phyloP scores from a whole-genome alignment of 192 early-diverging fungal species.

The Coemansia sp. region DNA sequence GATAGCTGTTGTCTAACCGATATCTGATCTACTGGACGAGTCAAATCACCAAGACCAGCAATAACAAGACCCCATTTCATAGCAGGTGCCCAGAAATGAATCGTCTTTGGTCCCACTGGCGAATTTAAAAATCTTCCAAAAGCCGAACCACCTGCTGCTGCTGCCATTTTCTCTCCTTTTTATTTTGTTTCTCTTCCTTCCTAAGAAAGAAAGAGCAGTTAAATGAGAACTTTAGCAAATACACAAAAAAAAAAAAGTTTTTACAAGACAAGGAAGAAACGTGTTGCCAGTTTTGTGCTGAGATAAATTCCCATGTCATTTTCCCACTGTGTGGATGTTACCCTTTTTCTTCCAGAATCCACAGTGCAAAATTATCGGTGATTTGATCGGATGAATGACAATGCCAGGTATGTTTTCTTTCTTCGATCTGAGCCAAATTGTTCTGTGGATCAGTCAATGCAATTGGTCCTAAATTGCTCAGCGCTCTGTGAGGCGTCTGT shows the following conservation, averaged over 20 bases:
- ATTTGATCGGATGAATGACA: not conserved
- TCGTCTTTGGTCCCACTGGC: conserved; percentile 91
- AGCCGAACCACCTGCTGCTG: conserved; percentile 49
- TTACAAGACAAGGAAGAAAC: not conserved
- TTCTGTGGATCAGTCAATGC: not conserved
- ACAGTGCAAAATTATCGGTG: not conserved
- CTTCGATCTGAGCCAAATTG: not conserved
- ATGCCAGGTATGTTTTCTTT: not conserved
- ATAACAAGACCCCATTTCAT: conserved; percentile 81
- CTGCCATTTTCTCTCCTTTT: conserved; percentile 22
- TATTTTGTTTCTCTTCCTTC: conserved; percentile 5
- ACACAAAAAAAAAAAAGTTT: not conserved
- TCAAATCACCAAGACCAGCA: conserved; percentile 86
- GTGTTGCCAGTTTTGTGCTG: not conserved
- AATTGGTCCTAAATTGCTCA: not conserved
- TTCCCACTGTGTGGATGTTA: not conserved
- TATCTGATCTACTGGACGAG: conserved; percentile 87
- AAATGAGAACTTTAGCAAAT: not conserved
- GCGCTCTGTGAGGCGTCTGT: not conserved
- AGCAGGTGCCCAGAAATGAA: conserved; percentile 96
- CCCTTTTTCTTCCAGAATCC: not conserved
- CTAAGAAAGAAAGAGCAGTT: not conserved
- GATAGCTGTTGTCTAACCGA: conserved; percentile 83
- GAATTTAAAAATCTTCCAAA: conserved; percentile 72
- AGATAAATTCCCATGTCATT: too few relatives aligned